Evolutionary conservation across 495 filamentous ascomycete species (phyloP).

Genomic region (Trichoderma asperelloides): DNA sequence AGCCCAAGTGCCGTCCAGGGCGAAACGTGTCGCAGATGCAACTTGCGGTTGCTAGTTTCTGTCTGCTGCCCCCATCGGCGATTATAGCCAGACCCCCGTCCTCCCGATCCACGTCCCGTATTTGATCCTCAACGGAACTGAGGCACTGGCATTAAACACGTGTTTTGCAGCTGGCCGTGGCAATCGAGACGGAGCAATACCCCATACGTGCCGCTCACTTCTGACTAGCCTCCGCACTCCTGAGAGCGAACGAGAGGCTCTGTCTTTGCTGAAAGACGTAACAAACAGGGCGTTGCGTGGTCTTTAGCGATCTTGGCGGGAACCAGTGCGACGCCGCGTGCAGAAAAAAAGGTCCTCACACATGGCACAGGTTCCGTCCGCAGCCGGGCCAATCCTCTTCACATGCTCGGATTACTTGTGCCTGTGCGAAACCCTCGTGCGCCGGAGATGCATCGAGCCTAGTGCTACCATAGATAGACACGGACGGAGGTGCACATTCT

Average conservation of each 20-base stretch:
- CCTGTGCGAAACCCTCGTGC: neutral
- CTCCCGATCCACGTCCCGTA: neutral
- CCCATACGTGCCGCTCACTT: too few species aligned
- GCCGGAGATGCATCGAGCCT: neutral
- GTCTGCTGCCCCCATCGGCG: neutral
- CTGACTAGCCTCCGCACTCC: too few species aligned
- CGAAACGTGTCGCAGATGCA: conserved; percentile 3
- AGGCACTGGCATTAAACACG: neutral
- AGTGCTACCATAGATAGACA: neutral
- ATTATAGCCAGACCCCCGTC: conserved; percentile 4
- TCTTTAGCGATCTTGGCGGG: neutral
- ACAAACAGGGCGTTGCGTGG: neutral
- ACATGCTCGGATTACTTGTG: neutral
- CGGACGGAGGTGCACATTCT: too few species aligned
- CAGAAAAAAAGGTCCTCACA: neutral
- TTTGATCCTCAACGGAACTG: neutral
- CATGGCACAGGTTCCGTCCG: neutral
- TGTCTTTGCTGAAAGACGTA: neutral
- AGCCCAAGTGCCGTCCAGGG: neutral
- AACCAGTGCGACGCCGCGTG: neutral
- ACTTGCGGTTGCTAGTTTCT: neutral
- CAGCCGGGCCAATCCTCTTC: neutral
- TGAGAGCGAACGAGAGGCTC: neutral
- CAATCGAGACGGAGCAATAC: too few species aligned
- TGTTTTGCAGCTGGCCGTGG: neutral